These are phyloP conservation scores for Colletotrichum viniferum DNA, from an alignment of 2,329 filamentous ascomycete genomes.

Conservation along the genomic window DNA sequence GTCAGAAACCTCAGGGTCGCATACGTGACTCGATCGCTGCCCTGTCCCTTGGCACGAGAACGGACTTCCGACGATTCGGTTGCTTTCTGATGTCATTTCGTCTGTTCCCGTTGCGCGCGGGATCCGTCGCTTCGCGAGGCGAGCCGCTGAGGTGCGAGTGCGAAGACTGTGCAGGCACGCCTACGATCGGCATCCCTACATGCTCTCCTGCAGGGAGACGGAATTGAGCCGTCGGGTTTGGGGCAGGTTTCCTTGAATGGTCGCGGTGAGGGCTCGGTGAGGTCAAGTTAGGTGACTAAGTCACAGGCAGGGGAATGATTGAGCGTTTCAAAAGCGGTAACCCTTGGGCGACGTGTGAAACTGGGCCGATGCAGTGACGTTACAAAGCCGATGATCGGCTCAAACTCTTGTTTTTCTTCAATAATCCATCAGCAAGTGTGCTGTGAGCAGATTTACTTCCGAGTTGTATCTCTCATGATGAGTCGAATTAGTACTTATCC, in stretches of 20 bases:
- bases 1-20: neutral
- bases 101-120: neutral
- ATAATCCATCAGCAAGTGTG: neutral
- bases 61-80: slow-evolving; percentile 1
- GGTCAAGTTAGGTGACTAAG: neutral
- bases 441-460: neutral
- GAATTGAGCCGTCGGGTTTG: neutral
- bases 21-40: neutral
- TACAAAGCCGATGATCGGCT: neutral
- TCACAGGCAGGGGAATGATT: neutral
- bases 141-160: neutral
- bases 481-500: neutral
- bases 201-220: neutral
- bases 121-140: neutral
- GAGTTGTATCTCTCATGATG: neutral
- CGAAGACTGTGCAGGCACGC: neutral
- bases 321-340: neutral
- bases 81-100: slow-evolving; percentile 1
- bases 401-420: neutral
- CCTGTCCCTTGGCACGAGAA: neutral
- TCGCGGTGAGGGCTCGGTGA: neutral
- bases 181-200: neutral
- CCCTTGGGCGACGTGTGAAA: neutral
- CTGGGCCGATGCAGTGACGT: neutral
- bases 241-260: neutral